Evolutionary conservation across 345 rosid species (phyloP).

Genomic region (Hibiscus mutabilis): DNA sequence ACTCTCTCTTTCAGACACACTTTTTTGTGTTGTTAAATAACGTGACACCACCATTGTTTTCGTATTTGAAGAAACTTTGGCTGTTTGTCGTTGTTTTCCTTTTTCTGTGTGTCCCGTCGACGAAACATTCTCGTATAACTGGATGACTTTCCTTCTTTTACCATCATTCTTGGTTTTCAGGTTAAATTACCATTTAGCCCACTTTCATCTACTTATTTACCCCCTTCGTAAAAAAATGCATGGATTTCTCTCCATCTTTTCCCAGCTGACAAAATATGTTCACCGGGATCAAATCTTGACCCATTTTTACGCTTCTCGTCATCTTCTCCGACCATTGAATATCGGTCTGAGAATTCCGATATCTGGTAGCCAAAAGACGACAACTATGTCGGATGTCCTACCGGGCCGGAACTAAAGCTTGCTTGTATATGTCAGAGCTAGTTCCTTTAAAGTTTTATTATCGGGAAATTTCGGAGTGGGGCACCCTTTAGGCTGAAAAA

Average conservation of each 20-base stretch:
- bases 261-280: too few relatives aligned
- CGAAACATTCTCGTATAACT: slow-evolving; percentile 12
- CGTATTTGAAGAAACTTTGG: not conserved
- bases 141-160: not conserved
- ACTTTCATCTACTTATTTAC: not conserved
- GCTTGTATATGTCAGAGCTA: too few relatives aligned
- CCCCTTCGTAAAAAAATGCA: not conserved
- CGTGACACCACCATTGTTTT: not conserved
- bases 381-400: too few relatives aligned
- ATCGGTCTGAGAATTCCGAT: too few relatives aligned
- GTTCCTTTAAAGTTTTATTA: too few relatives aligned
- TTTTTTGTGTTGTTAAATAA: not conserved
- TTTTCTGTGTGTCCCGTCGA: slow-evolving; percentile 13
- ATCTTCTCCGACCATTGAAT: too few relatives aligned
- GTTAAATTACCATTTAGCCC: slow-evolving; percentile 14
- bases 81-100: not conserved
- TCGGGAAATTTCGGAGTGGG: too few relatives aligned
- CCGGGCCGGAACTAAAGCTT: too few relatives aligned
- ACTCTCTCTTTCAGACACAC: not conserved
- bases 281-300: too few relatives aligned
- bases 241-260: slow-evolving; percentile 7
- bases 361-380: too few relatives aligned
- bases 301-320: too few relatives aligned
- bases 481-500: too few relatives aligned
- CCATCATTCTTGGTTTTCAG: not conserved